A percentile compares a stretch with the other conserved stretches of the same genome.
These are phyloP conservation scores for Viridothelium virens DNA, from an alignment of 495 filamentous ascomycete species.

Conservation along the genomic window DNA sequence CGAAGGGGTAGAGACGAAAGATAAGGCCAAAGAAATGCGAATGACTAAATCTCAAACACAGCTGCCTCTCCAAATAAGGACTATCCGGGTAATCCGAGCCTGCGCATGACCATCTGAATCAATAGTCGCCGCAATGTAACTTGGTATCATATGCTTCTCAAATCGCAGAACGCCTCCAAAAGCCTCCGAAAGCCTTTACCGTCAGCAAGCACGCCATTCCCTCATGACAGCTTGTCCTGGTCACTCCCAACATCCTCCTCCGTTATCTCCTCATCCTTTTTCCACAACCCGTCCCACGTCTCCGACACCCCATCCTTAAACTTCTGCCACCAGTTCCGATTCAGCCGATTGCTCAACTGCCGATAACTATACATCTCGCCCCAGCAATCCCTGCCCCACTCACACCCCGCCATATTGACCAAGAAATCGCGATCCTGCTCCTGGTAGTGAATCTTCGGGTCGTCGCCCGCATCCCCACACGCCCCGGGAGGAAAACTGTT, in stretches of 20 bases:
- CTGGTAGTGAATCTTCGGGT: constrained; percentile 75
- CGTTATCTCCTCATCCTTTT: constrained; percentile 18
- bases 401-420: constrained; percentile 99
- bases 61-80: not conserved
- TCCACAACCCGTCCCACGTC: constrained; percentile 10
- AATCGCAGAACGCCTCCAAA: not conserved
- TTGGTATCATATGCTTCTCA: constrained; percentile 5
- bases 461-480: constrained; percentile 68
- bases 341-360: constrained; percentile 76
- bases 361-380: constrained; percentile 92
- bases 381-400: constrained; percentile 97
- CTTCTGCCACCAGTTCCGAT: constrained; percentile 70
- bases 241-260: constrained; percentile 18
- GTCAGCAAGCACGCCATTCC: not conserved
- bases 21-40: no score
- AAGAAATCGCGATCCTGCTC: constrained; percentile 81
- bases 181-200: not conserved
- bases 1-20: no score
- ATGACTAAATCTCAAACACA: no score
- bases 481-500: constrained; percentile 91
- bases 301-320: constrained; percentile 38
- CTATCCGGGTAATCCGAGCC: not conserved
- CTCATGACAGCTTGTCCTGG: constrained; percentile 11
- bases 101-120: not conserved
- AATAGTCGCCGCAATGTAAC: not conserved